Percentiles rank a stretch among this genome's conserved stretches.
Evolutionary conservation across 2,329 filamentous ascomycete genomes (phyloP).

Genomic region (Monilinia vaccinii-corymbosi): DNA sequence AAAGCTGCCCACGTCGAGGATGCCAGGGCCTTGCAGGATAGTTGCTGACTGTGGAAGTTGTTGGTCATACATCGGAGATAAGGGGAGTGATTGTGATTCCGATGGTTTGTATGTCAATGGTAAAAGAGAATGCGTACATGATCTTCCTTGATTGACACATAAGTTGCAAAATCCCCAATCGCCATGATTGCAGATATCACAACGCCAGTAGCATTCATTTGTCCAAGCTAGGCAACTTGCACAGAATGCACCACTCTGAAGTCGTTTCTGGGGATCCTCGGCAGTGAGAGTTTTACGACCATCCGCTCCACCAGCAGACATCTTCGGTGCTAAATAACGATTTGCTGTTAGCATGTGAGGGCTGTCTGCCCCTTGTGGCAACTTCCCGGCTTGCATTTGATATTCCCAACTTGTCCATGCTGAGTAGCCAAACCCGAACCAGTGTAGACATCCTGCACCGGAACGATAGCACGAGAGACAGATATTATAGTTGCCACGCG

Average conservation of each 20-base stretch:
- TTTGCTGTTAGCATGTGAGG: constrained; percentile 51
- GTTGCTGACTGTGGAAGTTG: constrained; percentile 38
- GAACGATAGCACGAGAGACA: constrained; percentile 73
- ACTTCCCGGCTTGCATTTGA: constrained; percentile 29
- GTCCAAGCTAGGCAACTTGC: constrained; percentile 63
- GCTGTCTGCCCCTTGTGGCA: constrained; percentile 32
- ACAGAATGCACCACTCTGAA: constrained; percentile 80
- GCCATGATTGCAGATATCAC: constrained; percentile 76
- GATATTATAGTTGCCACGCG: constrained; percentile 63
- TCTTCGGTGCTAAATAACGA: constrained; percentile 45
- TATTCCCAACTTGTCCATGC: constrained; percentile 61
- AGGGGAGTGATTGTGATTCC: constrained; percentile 30
- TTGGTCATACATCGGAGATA: constrained; percentile 35
- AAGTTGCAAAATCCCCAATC: constrained; percentile 91
- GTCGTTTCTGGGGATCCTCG: constrained; percentile 56
- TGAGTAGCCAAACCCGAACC: constrained; percentile 76
- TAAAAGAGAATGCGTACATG: constrained; percentile 73
- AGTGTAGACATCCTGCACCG: constrained; percentile 71
- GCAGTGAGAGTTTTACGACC: constrained; percentile 50
- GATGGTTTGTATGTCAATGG: constrained; percentile 56
- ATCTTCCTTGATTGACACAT: constrained; percentile 74
- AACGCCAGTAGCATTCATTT: constrained; percentile 86
- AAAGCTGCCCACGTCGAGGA: constrained; percentile 42
- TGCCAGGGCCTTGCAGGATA: constrained; percentile 39
- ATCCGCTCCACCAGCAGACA: constrained; percentile 42